Base-by-base conservation (phyloP, 768 basidiomycete genomes). In the Lactifluus hygrophoroides region DNA sequence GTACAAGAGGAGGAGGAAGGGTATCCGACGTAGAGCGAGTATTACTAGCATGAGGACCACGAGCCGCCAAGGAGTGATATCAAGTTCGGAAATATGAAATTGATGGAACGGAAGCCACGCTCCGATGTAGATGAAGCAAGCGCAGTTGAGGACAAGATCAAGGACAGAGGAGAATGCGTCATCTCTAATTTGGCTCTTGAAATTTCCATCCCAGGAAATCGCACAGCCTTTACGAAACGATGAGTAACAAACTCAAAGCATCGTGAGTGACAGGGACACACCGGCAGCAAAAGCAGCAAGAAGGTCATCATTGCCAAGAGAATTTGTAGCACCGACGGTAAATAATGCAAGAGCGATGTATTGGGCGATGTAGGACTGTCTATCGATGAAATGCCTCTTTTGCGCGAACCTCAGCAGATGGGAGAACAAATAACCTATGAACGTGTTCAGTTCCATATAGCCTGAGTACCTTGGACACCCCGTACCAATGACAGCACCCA, bases 161-260 rank as follows among this genome's bases (percentile, higher is more conserved):
- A 98, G 85, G 42, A 96, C 89, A 25, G 91, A 86, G 1, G 91
- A 86, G 69, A 99, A 97, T 11, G 83, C 76, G 57, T 93, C 90
- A 62, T 88, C 84, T 71, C 94, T 88, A 0, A 82, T 90, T 59
- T 90, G 84, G 19, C 73, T 72, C 64, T 89, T 87, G 73, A 89
- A 89, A 64, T 90, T 77, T 3, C 84, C 89, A 70, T 95, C 93
- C 92, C 90, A 94, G 6, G 90, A 90, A 62, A 97, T 87, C 1
- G 94, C 90, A 52, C 79, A 84, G 3, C 94, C 94, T 85, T 71
- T 69, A 44, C 68, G 57, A 57, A 48, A 52, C 16, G n/a, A 19
- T 52, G 37, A 55, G 9, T 7, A 21, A 10, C 3, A 21, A 55
- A n/a, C n/a, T n/a, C 14, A 37, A 6, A 38, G 14, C 5, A 27